phyloP scores from a whole-genome alignment of 176 grass and related monocot genomes.

The Metroxylon sagu region DNA sequence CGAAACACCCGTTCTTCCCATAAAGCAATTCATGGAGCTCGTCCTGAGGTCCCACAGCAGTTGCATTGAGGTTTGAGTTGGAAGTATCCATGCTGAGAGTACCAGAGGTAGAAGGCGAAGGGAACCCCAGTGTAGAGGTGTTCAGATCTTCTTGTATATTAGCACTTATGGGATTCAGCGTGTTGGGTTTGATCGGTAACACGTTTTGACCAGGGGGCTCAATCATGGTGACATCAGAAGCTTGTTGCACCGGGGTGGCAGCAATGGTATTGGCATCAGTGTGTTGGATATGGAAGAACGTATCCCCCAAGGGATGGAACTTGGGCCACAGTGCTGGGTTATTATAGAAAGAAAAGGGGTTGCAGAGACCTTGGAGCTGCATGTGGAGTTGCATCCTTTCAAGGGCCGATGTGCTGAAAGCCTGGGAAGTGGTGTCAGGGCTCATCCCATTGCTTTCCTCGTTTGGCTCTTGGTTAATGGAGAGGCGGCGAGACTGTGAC shows the following conservation, averaged over 20 bases:
- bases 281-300: neutral
- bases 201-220: neutral
- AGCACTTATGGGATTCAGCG: no score
- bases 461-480: constrained; percentile 26
- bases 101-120: neutral
- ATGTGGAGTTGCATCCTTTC: constrained; percentile 95
- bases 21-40: no score
- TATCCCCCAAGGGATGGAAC: neutral
- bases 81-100: no score
- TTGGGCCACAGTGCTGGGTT: constrained; percentile 28
- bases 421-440: constrained; percentile 15
- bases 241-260: neutral
- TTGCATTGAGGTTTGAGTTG: no score
- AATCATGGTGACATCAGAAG: neutral
- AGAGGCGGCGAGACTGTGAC: constrained; percentile 22
- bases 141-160: neutral
- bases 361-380: constrained; percentile 77
- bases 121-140: neutral
- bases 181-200: neutral
- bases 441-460: neutral
- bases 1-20: no score
- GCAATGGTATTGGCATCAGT: neutral
- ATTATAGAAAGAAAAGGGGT: constrained; percentile 16
- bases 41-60: no score
- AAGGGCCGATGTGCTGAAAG: constrained; percentile 55